phyloP scores from a whole-genome alignment of 1,139 yeast species.

The Saccharomycopsis hybrid region DNA sequence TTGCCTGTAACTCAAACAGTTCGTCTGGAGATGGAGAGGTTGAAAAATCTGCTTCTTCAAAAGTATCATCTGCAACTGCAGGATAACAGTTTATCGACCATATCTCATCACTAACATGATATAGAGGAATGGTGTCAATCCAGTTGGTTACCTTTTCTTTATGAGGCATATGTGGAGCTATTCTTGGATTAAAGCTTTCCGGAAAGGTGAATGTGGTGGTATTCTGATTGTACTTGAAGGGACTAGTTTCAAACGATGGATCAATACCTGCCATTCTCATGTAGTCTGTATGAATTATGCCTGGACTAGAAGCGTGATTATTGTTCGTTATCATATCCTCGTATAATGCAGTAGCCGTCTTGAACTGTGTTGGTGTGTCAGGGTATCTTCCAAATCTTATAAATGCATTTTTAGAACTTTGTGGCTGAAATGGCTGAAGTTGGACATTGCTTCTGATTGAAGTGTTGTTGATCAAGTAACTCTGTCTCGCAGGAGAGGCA shows the following conservation, averaged over 20 bases:
- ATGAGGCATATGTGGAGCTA: slow-evolving; percentile 51
- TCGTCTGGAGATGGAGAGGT: slow-evolving; percentile 32
- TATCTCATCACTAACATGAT: slow-evolving; percentile 26
- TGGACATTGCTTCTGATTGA: not conserved
- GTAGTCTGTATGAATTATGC: slow-evolving; percentile 7
- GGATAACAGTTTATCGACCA: slow-evolving; percentile 42
- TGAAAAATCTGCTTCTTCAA: slow-evolving; percentile 26
- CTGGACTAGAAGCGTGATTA: not conserved
- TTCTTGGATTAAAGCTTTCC: slow-evolving; percentile 48
- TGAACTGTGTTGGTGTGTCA: slow-evolving; percentile 5
- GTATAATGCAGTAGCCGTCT: not conserved
- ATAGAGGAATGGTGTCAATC: slow-evolving; percentile 51
- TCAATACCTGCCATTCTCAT: not conserved
- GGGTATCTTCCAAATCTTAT: not conserved
- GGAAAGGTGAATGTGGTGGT: slow-evolving; percentile 29
- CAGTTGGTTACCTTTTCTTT: slow-evolving; percentile 57
- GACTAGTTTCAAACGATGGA: not conserved
- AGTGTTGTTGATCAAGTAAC: not conserved
- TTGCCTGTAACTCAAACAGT: slow-evolving; percentile 45
- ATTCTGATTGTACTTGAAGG: not conserved
- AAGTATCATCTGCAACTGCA: slow-evolving; percentile 31
- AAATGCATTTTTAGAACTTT: not conserved
- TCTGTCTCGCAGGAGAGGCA: slow-evolving; percentile 4
- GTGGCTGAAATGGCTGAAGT: not conserved
- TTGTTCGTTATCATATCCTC: slow-evolving; percentile 5